Evolutionary conservation across 345 rosid genomes (phyloP), one percentile per base, ranked within the genome.

Genomic region (Pseudoturritis turrita): DNA sequence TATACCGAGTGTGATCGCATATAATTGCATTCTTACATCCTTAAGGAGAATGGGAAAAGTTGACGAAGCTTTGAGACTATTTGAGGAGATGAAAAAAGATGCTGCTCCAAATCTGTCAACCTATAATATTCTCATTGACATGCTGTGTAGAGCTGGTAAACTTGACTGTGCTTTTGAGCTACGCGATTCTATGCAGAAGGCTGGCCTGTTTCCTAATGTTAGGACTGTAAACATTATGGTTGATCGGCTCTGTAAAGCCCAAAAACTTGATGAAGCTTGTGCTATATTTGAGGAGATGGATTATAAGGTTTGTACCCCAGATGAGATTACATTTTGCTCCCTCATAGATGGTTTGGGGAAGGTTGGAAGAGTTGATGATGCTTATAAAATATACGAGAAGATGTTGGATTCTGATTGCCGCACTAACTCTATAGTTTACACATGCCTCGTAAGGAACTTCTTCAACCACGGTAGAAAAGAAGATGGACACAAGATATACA

Each of bases 401-500:
- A 91, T 91, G 97, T 44, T 91, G 76, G 96, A 89, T 78, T 69
- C 83, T 43, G 83, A 75, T 57, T 82, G 81, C 73, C 72, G 54
- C 33, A 90, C 97, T 18, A 82, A 78, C 82, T 85, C 82, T 39
- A 71, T 95, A 49, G 85, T 87, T 21, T 95, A 86, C 72, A 91
- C 97, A 21, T 89, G 92, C 71, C 96, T 91, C 22, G 89, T 95
- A 28, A 85, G 80, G 73, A 91, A 80, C 83, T 95, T 91, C 80
- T 95, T 95, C 81, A 89, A 71, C 70, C 71, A 70, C 18, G 89
- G 96, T 18, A 82, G 99, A 79, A 88, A 87, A 81, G 93, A 83
- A 62, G 99, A 95, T 84, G 97, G 97, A 13, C 96, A 95, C 84
- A 95, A 95, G 87, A 81, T 89, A 61, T 95, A 86, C 78, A 89